Evolutionary conservation across 495 filamentous ascomycete genomes (phyloP), one percentile per base, ranked within the genome.

Genomic region (Talaromyces wortmannii): DNA sequence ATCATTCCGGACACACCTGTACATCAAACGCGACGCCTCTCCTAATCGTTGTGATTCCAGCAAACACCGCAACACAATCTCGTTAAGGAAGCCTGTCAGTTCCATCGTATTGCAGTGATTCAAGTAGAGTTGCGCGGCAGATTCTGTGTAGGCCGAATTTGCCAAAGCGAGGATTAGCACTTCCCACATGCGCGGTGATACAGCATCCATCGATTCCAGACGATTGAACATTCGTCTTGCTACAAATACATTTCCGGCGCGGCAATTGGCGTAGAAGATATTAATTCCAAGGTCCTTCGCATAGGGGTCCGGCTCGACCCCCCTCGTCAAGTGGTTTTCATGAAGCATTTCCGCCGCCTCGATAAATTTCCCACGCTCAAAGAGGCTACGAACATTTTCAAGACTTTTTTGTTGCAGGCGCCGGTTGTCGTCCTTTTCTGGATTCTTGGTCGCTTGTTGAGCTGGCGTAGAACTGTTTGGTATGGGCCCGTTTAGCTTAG

Each of bases 261-360:
- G 61, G 59, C 74, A 76, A 53, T 76, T 77, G 10, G 58, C 58
- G 29, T 62, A 66, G 48, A 76, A 75, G 5, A 67, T 36, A 8
- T 67, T 48, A 30, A 66, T 60, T 4, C 59, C 65, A 48, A 74
- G 61, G 16, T 71, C 63, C 52, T 66, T 60, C 32, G 64, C 59
- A 36, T 68, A 61, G 23, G 52, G 61, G 2, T 71, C 69, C 18
- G 74, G 65, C 0, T 53, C 55, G 31, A 60, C 50, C 7, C 56
- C 31, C 3, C 45, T 46, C 8, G 57, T 43, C 43, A 62, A 59
- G 10, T 65, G 60, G n/a, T 36, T 50, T 16, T 68, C 64, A 33
- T 75, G 50, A 52, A 74, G 73, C 44, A 74, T 6, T 55, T 73
- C 67, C 15, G 71, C 71, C 15, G 71, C 72, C n/a, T 72, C 67